Conservation (phyloP, 2,329 filamentous ascomycete species). For the Cladobotryum mycophilum region DNA sequence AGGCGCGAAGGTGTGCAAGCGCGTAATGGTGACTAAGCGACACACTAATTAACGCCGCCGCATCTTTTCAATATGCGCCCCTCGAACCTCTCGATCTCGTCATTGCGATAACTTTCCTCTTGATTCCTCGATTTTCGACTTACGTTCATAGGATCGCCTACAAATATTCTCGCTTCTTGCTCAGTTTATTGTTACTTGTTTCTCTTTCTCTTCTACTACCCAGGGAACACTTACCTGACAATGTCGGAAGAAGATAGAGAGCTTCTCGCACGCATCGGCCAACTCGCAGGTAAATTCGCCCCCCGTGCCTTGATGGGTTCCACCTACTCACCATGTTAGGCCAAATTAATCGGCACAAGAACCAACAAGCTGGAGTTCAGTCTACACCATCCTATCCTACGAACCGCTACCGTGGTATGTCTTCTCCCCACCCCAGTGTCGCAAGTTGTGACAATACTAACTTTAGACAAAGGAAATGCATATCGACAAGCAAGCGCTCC, state of each 20-base stretch:
- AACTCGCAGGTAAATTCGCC: slow-evolving; percentile 38
- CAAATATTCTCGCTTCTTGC: no score
- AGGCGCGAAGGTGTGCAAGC: no score
- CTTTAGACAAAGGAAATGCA: slow-evolving; percentile 22
- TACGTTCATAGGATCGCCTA: no score
- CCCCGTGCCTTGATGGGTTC: slow-evolving; percentile 7
- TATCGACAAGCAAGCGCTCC: slow-evolving; percentile 27
- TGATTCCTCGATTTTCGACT: no score
- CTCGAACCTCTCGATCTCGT: not conserved
- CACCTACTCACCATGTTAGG: slow-evolving; percentile 40
- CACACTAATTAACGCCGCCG: no score
- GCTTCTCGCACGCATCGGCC: slow-evolving; percentile 47
- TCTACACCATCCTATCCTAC: slow-evolving; percentile 22
- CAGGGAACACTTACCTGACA: not conserved
- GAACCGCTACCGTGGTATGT: slow-evolving; percentile 32
- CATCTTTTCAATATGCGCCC: no score
- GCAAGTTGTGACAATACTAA: not conserved
- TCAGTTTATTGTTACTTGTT: no score
- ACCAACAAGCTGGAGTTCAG: slow-evolving; percentile 44
- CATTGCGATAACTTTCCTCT: not conserved
- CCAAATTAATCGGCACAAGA: slow-evolving; percentile 76
- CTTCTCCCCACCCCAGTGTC: not conserved
- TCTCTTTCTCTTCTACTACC: no score
- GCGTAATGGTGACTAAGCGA: no score
- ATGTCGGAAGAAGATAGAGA: slow-evolving; percentile 48